These are phyloP conservation scores for Fistulifera pelliculosa DNA, from an alignment of 108 stramenopile genomes.

Conservation along the genomic window DNA sequence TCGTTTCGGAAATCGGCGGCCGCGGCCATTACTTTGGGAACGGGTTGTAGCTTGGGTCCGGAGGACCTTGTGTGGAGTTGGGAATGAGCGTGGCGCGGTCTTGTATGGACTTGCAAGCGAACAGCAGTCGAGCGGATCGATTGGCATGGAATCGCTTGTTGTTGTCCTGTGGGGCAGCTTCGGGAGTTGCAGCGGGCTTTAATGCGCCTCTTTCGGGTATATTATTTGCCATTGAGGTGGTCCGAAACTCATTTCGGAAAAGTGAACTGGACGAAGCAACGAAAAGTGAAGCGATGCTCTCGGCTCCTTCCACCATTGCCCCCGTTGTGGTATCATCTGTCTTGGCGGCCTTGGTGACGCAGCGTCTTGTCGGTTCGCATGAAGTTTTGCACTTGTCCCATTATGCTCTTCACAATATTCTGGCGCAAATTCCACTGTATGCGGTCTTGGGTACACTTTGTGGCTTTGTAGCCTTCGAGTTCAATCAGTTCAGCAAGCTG, in stretches of 20 bases:
- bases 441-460: constrained; percentile 65
- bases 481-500: constrained; percentile 48
- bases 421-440: constrained; percentile 80
- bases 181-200: constrained; percentile 91
- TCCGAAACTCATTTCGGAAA: constrained; percentile 49
- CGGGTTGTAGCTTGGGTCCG: constrained; percentile 84
- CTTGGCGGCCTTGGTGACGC: constrained; percentile 69
- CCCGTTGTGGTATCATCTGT: constrained; percentile 73
- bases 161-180: constrained; percentile 81
- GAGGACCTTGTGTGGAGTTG: constrained; percentile 87
- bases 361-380: constrained; percentile 61
- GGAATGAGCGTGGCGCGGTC: constrained; percentile 60
- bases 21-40: constrained; percentile 80
- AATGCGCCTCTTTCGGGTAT: constrained; percentile 90
- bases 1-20: constrained; percentile 68
- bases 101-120: neutral
- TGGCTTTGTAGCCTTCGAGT: constrained; percentile 60
- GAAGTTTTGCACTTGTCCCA: constrained; percentile 51
- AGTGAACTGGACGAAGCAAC: neutral
- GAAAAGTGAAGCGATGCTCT: constrained; percentile 5
- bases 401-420: constrained; percentile 55
- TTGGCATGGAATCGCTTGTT: constrained; percentile 36
- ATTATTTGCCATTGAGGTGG: constrained; percentile 87
- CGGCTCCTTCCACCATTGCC: constrained; percentile 48
- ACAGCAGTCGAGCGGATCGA: neutral